Base-by-base conservation (phyloP, 345 rosid genomes). In the Moringa oleifera region DNA sequence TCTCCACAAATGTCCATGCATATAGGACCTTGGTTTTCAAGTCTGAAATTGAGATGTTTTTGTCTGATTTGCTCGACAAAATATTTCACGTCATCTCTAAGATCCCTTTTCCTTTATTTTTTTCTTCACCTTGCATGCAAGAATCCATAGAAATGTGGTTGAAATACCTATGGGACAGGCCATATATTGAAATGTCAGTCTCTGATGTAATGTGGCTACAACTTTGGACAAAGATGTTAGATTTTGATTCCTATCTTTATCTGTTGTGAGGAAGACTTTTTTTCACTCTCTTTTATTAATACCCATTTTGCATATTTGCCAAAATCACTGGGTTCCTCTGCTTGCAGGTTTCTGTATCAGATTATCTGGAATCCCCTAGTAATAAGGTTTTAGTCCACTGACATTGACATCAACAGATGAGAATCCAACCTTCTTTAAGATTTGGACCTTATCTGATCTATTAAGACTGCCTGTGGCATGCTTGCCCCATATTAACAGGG, bases 131-230 rank as follows among this genome's bases (percentile, higher is more conserved):
- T 22, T 52, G 60, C 61, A 46, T 22, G 18, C 2, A 22, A 25
- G 45, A 71, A 61, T 57, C 54, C 57, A 21, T 7, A 11, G 54
- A 51, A 61, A 50, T 28, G 69, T 53, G 62, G 61, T 33, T 46
- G 58, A 53, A 20, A 68, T n/a, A 51, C 20, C 31, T 46, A 45
- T 19, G 58, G 71, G 60, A 13, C n/a, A 20, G 23, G 55, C 33
- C 33, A 58, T 20, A 11, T 49, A n/a, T 16, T 55, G 66, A 59
- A 55, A 62, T 51, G 74, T 79, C 66, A 36, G 55, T 68, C 60
- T 73, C 71, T 65, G 66, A 71, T 51, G 61, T 65, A 64, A 61
- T 36, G 5, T 54, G 59, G 16, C 31, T 24, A 37, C 55, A 61
- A 25, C 66, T 72, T 54, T 53, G 68, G 71, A 57, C 58, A 47